A percentile compares a stretch with the other conserved stretches of the same genome.
phyloP scores from a whole-genome alignment of 176 grass and related monocot species.

The Carex kokanica region DNA sequence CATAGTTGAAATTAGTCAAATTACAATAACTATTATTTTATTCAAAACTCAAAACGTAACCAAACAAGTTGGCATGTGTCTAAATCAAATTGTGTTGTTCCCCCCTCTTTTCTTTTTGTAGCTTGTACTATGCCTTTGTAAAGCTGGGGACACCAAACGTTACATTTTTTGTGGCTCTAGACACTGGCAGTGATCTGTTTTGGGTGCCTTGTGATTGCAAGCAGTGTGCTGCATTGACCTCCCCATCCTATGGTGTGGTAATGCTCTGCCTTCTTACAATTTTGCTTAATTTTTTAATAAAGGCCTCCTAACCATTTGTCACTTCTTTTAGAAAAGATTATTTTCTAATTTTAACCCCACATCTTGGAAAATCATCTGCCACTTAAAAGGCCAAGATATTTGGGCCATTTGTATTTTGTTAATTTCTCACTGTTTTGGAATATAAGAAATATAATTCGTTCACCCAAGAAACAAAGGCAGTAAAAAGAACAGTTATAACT shows the following conservation, averaged over 20 bases:
- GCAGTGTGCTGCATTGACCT: constrained; percentile 48
- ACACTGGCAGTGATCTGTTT: constrained; percentile 90
- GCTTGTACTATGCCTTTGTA: constrained; percentile 80
- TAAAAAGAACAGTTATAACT: background rate
- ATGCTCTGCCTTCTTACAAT: background rate
- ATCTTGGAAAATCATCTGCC: background rate
- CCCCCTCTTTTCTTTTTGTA: constrained; percentile 9
- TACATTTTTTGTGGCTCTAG: constrained; percentile 86
- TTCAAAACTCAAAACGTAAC: background rate
- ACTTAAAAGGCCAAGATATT: background rate
- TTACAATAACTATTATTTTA: background rate
- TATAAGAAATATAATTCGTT: no score
- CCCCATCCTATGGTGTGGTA: constrained; percentile 40
- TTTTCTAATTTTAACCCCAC: background rate
- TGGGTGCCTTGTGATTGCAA: constrained; percentile 90
- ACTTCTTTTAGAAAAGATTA: background rate
- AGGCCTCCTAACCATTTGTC: background rate
- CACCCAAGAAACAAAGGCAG: background rate
- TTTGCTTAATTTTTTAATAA: background rate
- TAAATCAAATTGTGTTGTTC: constrained; percentile 30
- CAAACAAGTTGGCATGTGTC: background rate
- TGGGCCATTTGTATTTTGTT: background rate
- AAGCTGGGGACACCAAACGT: constrained; percentile 80
- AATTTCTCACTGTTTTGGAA: background rate
- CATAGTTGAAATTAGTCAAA: constrained; percentile 21